A percentile compares a stretch with the other conserved stretches of the same genome.
These are phyloP conservation scores for Botrytis tulipae DNA, from an alignment of 2,329 filamentous ascomycete genomes.

Conservation along the genomic window DNA sequence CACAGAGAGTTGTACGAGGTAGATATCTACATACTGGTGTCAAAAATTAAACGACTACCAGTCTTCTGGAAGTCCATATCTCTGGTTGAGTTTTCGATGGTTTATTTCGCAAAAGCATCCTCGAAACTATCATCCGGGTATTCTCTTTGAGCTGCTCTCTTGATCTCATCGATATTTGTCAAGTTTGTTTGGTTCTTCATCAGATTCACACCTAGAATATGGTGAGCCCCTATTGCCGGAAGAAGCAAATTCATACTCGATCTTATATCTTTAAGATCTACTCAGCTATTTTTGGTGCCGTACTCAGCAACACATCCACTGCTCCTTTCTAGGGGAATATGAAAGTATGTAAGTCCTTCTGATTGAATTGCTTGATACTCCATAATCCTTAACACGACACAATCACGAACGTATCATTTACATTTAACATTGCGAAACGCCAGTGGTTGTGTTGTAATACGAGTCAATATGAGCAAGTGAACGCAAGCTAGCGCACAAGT, in stretches of 20 bases:
- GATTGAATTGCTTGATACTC: not conserved
- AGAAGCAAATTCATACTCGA: not conserved
- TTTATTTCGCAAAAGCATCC: not conserved
- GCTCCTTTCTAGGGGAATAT: not conserved
- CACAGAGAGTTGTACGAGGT: not conserved
- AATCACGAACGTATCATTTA: not conserved
- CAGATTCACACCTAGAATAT: not conserved
- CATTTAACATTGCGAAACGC: too few relatives aligned
- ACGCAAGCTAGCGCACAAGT: too few relatives aligned
- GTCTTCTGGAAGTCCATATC: not conserved
- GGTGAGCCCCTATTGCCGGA: fast-evolving
- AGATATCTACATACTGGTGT: not conserved
- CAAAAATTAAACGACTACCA: not conserved
- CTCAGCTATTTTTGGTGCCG: not conserved
- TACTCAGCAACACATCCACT: not conserved
- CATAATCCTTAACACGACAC: not conserved
- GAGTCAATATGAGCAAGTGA: too few relatives aligned
- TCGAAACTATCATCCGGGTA: not conserved
- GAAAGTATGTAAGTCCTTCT: not conserved
- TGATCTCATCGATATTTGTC: not conserved
- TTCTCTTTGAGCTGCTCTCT: not conserved
- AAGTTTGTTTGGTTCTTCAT: not conserved
- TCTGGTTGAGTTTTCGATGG: not conserved
- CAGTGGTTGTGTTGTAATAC: too few relatives aligned
- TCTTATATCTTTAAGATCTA: not conserved